Evolutionary conservation across 192 early-diverging fungal species (phyloP), one percentile per base, ranked within the genome.

Genomic region (Podila verticillata): DNA sequence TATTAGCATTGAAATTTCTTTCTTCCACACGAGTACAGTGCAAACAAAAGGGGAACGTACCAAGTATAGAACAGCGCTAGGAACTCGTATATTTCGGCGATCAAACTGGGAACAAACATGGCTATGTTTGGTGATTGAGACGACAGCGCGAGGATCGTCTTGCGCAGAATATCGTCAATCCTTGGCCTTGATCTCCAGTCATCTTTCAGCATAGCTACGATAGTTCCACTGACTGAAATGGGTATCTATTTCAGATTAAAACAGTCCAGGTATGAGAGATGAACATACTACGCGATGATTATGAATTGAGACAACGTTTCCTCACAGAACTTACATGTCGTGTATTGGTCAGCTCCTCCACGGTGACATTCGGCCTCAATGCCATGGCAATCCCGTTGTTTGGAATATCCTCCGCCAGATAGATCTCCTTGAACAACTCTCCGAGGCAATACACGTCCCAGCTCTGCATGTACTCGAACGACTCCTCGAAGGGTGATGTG

Each of bases 31-130:
- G 35, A 7, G 56, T 26, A 28, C 13, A 29, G 28, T 22, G 24
- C 28, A 3, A 8, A 61, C 3, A 32, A 34, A 28, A 7, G 17
- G 4, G 12, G 8, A 22, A 9, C 13, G 69, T 84, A 90, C 86
- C 81, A 83, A 48, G 64, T 49, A 51, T 87, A 82, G 63, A 90
- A 88, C 51, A 75, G 75, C 0, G 89, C 84, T 44, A 88, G 58
- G 59, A 85, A 90, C 7, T 88, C 87, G 59, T 90, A 90, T 62
- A 90, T 86, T 57, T 90, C 89, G 0, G 86, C 77, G 36, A 90
- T 82, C 31, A 81, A 58, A 12, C 74, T 67, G 8, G 82, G 82
- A 47, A 90, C 75, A 44, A 86, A 88, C 36, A 86, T 75, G 6
- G 86, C 75, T 19, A 74, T 75, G 5, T 56, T 65, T 5, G 84